phyloP scores from a whole-genome alignment of 2,329 filamentous ascomycete species.

The Geosmithia putterillii region DNA sequence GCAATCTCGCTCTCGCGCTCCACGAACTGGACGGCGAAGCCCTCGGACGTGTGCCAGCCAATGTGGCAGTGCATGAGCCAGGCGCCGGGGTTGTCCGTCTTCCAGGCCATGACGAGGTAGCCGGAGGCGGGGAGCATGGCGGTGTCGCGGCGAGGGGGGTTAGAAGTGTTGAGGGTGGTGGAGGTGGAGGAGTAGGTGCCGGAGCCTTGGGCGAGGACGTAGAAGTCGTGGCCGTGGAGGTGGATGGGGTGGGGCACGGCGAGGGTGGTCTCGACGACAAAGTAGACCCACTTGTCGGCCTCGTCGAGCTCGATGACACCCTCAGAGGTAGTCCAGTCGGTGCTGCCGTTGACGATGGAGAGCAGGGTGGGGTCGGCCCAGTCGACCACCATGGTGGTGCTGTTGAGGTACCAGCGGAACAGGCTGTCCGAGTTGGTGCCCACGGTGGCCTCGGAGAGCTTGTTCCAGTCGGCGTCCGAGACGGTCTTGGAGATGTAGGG shows the following conservation, averaged over 20 bases:
- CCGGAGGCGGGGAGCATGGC: constrained; percentile 31
- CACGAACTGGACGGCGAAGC: constrained; percentile 11
- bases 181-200: constrained; percentile 17
- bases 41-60: constrained; percentile 26
- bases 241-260: constrained; percentile 20
- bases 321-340: constrained; percentile 9
- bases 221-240: constrained; percentile 21
- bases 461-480: constrained; percentile 11
- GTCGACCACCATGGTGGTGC: constrained; percentile 30
- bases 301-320: constrained; percentile 14
- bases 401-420: constrained; percentile 10
- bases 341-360: constrained; percentile 18
- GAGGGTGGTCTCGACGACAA: constrained; percentile 8
- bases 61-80: constrained; percentile 40
- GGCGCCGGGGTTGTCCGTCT: constrained; percentile 33
- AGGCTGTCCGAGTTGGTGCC: constrained; percentile 2
- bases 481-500: constrained; percentile 21
- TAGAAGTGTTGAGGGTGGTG: constrained; percentile 17
- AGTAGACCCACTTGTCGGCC: constrained; percentile 15
- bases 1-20: constrained; percentile 9
- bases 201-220: constrained; percentile 8
- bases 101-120: constrained; percentile 35
- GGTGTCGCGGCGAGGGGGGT: constrained; percentile 39
- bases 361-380: constrained; percentile 42
- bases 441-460: constrained; percentile 12